Percentiles rank a stretch among this genome's conserved stretches.
Evolutionary conservation across 2,329 filamentous ascomycete genomes (phyloP).

Genomic region (Endocalyx cinctus): DNA sequence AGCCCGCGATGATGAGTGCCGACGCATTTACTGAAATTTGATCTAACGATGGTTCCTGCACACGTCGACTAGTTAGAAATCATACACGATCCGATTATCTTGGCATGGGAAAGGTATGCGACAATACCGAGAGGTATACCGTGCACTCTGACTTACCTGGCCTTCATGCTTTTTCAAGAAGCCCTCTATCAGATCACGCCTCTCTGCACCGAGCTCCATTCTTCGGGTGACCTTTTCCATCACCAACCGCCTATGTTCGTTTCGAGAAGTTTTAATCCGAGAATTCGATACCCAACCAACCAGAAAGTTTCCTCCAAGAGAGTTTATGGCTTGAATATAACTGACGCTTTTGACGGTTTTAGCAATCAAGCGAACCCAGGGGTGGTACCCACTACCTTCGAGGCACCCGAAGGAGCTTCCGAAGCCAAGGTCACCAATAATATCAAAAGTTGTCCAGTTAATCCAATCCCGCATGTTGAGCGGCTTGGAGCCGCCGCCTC

Average conservation of each 20-base stretch:
- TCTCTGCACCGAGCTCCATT: conserved; percentile 21
- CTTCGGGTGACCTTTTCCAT: conserved; percentile 21
- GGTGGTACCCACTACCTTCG: conserved; percentile 27
- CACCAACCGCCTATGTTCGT: conserved; percentile 17
- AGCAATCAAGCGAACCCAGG: conserved; percentile 30
- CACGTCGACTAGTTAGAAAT: no score
- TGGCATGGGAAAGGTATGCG: no score
- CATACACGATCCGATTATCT: no score
- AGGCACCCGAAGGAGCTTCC: conserved; percentile 37
- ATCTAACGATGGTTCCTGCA: conserved; percentile 13
- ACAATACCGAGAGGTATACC: no score
- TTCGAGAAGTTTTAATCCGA: conserved; percentile 10
- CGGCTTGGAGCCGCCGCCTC: conserved; percentile 9
- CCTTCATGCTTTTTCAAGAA: conserved; percentile 26
- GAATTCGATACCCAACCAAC: no score
- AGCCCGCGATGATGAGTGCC: conserved; percentile 39
- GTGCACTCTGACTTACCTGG: no score
- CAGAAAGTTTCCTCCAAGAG: conserved; percentile 12
- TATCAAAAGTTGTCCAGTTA: conserved; percentile 37
- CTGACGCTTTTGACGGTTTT: conserved; percentile 20
- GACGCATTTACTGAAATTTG: conserved; percentile 19
- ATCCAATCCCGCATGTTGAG: conserved; percentile 34
- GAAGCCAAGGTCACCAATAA: conserved; percentile 43
- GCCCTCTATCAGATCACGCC: conserved; percentile 29
- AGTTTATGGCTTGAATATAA: conserved; percentile 1